phyloP scores from a whole-genome alignment of 2,329 filamentous ascomycete genomes.

The Trichoderma sp. region DNA sequence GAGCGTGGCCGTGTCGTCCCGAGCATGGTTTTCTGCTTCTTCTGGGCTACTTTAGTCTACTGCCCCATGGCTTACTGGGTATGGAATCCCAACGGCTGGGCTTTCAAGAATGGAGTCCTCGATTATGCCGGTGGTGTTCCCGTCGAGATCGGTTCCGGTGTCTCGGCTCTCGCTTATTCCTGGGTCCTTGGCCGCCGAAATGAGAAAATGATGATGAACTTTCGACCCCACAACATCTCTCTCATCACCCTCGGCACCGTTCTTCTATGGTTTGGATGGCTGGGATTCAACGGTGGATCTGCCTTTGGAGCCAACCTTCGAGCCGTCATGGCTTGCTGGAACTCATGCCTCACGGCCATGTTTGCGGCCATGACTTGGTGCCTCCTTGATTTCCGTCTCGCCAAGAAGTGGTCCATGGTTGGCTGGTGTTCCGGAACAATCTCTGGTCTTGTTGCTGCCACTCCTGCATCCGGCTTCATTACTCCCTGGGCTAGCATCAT shows the following conservation, averaged over 20 bases:
- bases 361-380: slow-evolving; percentile 94
- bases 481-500: slow-evolving; percentile 69
- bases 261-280: slow-evolving; percentile 97
- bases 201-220: slow-evolving; percentile 99
- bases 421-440: slow-evolving; percentile 75
- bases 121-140: slow-evolving; percentile 97
- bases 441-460: slow-evolving; percentile 71
- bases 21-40: slow-evolving; percentile 92
- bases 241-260: slow-evolving; percentile 94
- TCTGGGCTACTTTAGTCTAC: slow-evolving; percentile 97
- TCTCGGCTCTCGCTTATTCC: slow-evolving; percentile 93
- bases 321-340: slow-evolving; percentile 97
- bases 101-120: slow-evolving; percentile 83
- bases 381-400: slow-evolving; percentile 91
- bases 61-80: slow-evolving; percentile 96
- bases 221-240: slow-evolving; percentile 97
- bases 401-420: slow-evolving; percentile 87
- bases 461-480: slow-evolving; percentile 70
- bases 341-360: slow-evolving; percentile 90
- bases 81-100: slow-evolving; percentile 96
- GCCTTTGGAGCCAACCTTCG: slow-evolving; percentile 92
- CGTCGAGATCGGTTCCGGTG: slow-evolving; percentile 93
- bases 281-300: slow-evolving; percentile 97
- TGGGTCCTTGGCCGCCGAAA: slow-evolving; percentile 94
- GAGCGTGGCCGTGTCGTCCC: slow-evolving; percentile 93